Base-by-base conservation (phyloP, 768 basidiomycete species). In the Serendipita sp. region DNA sequence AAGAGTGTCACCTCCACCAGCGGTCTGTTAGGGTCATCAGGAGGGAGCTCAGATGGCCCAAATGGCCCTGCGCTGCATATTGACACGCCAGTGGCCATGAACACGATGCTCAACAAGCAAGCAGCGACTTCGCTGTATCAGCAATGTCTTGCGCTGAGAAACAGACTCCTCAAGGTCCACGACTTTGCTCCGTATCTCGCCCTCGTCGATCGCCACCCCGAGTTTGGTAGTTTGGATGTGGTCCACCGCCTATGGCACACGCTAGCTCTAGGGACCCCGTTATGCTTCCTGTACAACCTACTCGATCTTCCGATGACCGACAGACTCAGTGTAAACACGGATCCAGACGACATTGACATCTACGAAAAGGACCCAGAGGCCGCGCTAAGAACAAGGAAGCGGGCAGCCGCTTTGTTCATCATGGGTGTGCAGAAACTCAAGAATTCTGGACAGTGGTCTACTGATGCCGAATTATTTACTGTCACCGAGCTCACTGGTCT, bases 281-380 rank as follows among this genome's bases (percentile, higher is more conserved):
- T 98, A 69, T 95, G 92, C 77, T 96, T 89, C 78, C 85, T 99
- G 70, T 95, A 91, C 80, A 95, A 99, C 76, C 85, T 88, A 73
- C 85, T 97, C 65, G 70, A 72, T 48, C 74, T 74, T 44, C 70
- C 73, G 36, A 71, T 51, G 63, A 54, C 63, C 3, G 44, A 79
- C 78, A 64, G 74, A 75, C 62, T 73, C 71, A 80, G 81, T 67
- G 83, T 90, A 64, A 79, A 83, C 70, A 89, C 86, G 63, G 83
- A 84, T 71, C 79, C 82, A 36, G 78, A 80, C 7, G 76, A 81
- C 51, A 63, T 71, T 32, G 68, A 76, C 54, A 85, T 83, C 67
- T 60, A 60, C 36, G 56, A 60, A 30, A 23, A 60, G 34, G 86
- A 89, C 32, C 73, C 78, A 63, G 81, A 83, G 64, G 85, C 87